phyloP scores from a whole-genome alignment of 345 rosid genomes.

The Garcia nutans region DNA sequence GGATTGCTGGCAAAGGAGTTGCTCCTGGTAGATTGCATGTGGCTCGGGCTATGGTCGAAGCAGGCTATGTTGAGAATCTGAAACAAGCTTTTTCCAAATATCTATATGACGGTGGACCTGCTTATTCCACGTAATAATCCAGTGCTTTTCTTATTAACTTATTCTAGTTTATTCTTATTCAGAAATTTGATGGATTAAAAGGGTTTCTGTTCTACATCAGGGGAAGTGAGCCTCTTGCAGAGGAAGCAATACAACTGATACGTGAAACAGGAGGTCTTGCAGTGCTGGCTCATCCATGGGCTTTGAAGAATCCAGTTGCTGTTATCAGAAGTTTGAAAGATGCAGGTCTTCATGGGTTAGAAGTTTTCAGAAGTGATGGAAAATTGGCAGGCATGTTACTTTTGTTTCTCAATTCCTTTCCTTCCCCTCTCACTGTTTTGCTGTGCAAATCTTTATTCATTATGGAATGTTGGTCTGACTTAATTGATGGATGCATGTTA shows the following conservation, averaged over 20 bases:
- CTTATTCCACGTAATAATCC: slow-evolving; percentile 66
- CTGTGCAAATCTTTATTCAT: neutral
- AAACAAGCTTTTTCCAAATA: slow-evolving; percentile 86
- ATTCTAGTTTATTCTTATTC: slow-evolving; percentile 5
- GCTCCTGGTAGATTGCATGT: slow-evolving; percentile 96
- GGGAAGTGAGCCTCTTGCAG: slow-evolving; percentile 82
- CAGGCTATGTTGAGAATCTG: slow-evolving; percentile 77
- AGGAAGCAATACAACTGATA: slow-evolving; percentile 72
- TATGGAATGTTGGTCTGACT: neutral
- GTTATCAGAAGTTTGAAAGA: slow-evolving; percentile 65
- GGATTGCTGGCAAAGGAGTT: slow-evolving; percentile 84
- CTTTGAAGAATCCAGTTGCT: slow-evolving; percentile 66
- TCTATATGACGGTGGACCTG: slow-evolving; percentile 91
- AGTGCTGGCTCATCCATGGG: slow-evolving; percentile 99
- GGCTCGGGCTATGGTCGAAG: slow-evolving; percentile 95
- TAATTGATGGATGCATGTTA: neutral
- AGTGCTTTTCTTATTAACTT: neutral
- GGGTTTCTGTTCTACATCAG: slow-evolving; percentile 36
- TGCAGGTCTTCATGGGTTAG: slow-evolving; percentile 87
- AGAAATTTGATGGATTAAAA: neutral
- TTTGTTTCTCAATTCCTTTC: neutral
- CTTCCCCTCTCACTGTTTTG: neutral
- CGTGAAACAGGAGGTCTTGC: slow-evolving; percentile 81
- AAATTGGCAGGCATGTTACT: slow-evolving; percentile 56
- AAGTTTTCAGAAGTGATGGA: slow-evolving; percentile 88